These are phyloP conservation scores for Globisporangium cystogenes DNA, from an alignment of 352 stramenopile species.

Conservation along the genomic window DNA sequence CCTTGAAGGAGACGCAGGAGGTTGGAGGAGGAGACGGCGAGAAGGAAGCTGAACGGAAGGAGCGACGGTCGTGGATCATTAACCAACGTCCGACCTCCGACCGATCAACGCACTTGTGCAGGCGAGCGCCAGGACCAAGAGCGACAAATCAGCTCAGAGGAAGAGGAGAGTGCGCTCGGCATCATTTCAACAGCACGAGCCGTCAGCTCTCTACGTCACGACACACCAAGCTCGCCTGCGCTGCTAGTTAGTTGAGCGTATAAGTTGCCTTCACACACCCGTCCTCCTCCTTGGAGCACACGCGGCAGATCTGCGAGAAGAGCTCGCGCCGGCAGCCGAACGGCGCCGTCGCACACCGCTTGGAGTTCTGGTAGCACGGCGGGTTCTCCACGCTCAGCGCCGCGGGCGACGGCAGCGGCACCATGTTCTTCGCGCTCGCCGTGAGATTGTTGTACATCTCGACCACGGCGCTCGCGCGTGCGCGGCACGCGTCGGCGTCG, in stretches of 20 bases:
- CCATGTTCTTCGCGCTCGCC: constrained; percentile 24
- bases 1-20: too few species aligned
- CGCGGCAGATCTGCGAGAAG: constrained; percentile 47
- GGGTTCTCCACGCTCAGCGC: constrained; percentile 34
- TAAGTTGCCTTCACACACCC: constrained; percentile 20
- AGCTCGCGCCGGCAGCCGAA: constrained; percentile 46
- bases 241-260: not conserved
- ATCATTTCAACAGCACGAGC: too few species aligned
- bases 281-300: constrained; percentile 18
- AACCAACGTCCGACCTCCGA: too few species aligned
- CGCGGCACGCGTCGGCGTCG: constrained; percentile 22
- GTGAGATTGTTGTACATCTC: constrained; percentile 31
- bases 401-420: constrained; percentile 24
- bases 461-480: constrained; percentile 28
- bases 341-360: constrained; percentile 18
- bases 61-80: too few species aligned
- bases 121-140: too few species aligned
- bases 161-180: too few species aligned
- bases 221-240: too few species aligned
- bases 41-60: too few species aligned
- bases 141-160: too few species aligned
- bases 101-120: too few species aligned
- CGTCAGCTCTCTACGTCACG: too few species aligned
- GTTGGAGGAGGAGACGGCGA: too few species aligned
- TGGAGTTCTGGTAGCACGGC: constrained; percentile 44